Evolutionary conservation across 345 rosid species (phyloP).

Genomic region (Kernera saxatilis): DNA sequence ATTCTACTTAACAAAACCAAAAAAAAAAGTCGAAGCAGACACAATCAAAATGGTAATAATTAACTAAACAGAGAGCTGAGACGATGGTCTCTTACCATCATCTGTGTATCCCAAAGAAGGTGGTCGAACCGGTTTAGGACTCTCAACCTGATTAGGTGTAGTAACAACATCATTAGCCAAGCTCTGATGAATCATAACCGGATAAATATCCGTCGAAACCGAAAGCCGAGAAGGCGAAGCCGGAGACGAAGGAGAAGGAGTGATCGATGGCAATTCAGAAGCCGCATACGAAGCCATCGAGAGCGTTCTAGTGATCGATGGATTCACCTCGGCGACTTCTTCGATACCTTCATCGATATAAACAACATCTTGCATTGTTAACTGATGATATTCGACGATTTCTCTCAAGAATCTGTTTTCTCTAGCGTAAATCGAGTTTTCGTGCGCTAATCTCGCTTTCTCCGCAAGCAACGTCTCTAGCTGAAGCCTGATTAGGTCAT

Average conservation of each 20-base stretch:
- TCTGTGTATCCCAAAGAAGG: constrained; percentile 23
- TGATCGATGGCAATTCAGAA: constrained; percentile 17
- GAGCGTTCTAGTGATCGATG: constrained; percentile 42
- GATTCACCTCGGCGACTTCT: constrained; percentile 61
- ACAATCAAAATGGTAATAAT: neutral
- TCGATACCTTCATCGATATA: constrained; percentile 83
- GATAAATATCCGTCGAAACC: constrained; percentile 27
- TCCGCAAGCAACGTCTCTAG: constrained; percentile 95
- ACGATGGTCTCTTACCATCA: constrained; percentile 19
- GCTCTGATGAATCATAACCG: constrained; percentile 25
- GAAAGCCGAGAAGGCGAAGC: constrained; percentile 42
- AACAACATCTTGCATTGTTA: constrained; percentile 95
- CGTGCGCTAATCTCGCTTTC: constrained; percentile 90
- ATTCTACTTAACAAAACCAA: neutral
- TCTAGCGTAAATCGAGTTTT: constrained; percentile 72
- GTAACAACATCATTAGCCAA: constrained; percentile 3
- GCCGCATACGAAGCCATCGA: constrained; percentile 41
- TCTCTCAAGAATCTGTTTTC: constrained; percentile 94
- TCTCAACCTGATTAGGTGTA: neutral
- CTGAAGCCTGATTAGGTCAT: constrained; percentile 92
- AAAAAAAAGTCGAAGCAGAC: neutral
- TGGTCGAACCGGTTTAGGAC: constrained; percentile 31
- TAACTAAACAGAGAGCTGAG: constrained; percentile 21
- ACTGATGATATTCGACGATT: constrained; percentile 91
- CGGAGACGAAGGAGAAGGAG: constrained; percentile 41